Base-by-base conservation (phyloP, 768 basidiomycete species). In the Suillus paluster region DNA sequence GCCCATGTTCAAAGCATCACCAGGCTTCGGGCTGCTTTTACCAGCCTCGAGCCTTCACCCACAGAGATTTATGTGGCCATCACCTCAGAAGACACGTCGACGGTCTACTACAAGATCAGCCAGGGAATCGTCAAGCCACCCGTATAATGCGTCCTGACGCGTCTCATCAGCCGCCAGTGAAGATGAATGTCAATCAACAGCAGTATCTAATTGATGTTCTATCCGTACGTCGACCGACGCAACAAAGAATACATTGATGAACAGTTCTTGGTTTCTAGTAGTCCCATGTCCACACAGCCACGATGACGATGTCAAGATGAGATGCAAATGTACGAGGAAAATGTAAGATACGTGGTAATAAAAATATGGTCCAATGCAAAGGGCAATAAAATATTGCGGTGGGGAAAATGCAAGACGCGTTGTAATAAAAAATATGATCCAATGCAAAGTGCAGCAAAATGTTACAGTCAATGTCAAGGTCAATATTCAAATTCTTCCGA, bases 31-130 rank as follows among this genome's bases (percentile, higher is more conserved):
- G 74, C 79, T 25, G 85, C 87, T 2, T 92, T 92, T 71, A 67
- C 72, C 8, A 78, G 76, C 14, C 76, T 91, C 14, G 74, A 73
- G 19, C 52, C 57, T 14, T 12, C 59, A 11, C 81, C 81, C 14
- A 71, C 79, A 42, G 79, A 84, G 58, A 73, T 93, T 52, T 89
- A 84, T 67, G 72, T 94, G 34, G 92, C 88, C 14, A 88, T 93
- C 60, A 87, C 86, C 48, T 83, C 88, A 0, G 86, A 90, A 56
- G 92, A 94, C 67, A 87, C 92, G 12, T 92, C 92, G 10, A 88
- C 90, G 50, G 92, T 94, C 57, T 94, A 94, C 73, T 94, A 94
- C 75, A 91, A 90, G 68, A 80, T 94, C 62, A 89, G 87, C 69
- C 80, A 82, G 55, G 92, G 91, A 59, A 89, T 94, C 36, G 85